A percentile compares a stretch with the other conserved stretches of the same genome.
These are phyloP conservation scores for Geranium rotundifolium DNA, from an alignment of 345 rosid species.

Conservation along the genomic window DNA sequence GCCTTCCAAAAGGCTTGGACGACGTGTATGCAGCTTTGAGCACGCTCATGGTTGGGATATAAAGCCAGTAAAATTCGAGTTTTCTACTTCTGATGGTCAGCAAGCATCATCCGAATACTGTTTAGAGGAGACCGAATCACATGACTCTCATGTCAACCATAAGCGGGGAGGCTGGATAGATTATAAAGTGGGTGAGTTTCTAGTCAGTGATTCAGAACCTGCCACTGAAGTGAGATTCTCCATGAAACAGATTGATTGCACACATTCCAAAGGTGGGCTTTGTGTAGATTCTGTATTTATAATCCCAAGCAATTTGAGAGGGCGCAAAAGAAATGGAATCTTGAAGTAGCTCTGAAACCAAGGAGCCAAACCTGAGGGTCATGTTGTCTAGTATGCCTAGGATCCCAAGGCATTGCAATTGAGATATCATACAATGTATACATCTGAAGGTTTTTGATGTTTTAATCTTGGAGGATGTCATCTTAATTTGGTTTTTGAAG, in stretches of 20 bases:
- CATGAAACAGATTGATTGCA: slow-evolving; percentile 94
- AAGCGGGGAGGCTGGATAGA: slow-evolving; percentile 92
- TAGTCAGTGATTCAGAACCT: slow-evolving; percentile 50
- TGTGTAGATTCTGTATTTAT: slow-evolving; percentile 90
- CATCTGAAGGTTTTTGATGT: slow-evolving; percentile 17
- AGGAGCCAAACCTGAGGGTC: background rate
- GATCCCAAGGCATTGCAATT: slow-evolving; percentile 14
- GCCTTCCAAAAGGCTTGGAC: slow-evolving; percentile 57
- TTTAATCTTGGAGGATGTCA: slow-evolving; percentile 20
- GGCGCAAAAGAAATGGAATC: slow-evolving; percentile 31
- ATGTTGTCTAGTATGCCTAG: slow-evolving; percentile 8
- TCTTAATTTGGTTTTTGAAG: slow-evolving; percentile 21
- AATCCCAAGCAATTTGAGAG: slow-evolving; percentile 58
- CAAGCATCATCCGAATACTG: slow-evolving; percentile 46
- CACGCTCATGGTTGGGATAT: slow-evolving; percentile 87
- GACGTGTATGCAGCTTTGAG: slow-evolving; percentile 55
- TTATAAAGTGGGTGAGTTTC: slow-evolving; percentile 70
- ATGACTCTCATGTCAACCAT: slow-evolving; percentile 43
- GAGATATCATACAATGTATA: slow-evolving; percentile 27
- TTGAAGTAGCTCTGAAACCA: slow-evolving; percentile 24
- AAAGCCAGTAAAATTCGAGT: slow-evolving; percentile 58
- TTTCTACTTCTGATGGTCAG: slow-evolving; percentile 64
- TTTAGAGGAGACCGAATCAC: slow-evolving; percentile 41
- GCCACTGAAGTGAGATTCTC: slow-evolving; percentile 64
- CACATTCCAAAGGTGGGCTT: slow-evolving; percentile 87